A percentile compares a stretch with the other conserved stretches of the same genome.
phyloP scores from a whole-genome alignment of 2,329 filamentous ascomycete genomes.

The Paecilomyces variotii region DNA sequence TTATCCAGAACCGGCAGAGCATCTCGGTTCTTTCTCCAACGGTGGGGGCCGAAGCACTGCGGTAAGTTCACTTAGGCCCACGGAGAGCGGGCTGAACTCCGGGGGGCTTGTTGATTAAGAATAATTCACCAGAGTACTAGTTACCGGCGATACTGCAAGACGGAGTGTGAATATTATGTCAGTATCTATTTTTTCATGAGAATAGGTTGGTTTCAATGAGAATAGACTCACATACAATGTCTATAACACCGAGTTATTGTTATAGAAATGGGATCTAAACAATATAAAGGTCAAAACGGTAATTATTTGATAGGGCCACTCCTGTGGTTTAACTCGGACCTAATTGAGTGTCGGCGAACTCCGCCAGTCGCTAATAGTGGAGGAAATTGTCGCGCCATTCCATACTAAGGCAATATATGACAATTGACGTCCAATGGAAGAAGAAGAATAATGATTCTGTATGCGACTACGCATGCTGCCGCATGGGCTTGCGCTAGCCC shows the following conservation, averaged over 20 bases:
- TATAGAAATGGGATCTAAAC: not conserved
- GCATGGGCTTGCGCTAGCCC: not conserved
- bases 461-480: not conserved
- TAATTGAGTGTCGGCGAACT: not conserved
- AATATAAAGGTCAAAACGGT: not conserved
- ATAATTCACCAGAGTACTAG: not conserved
- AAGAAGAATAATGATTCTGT: not conserved
- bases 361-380: not conserved
- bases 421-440: not conserved
- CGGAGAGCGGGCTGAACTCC: not conserved
- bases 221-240: not conserved
- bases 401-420: not conserved
- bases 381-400: not conserved
- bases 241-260: not conserved
- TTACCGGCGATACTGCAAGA: not conserved
- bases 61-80: not conserved
- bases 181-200: too few relatives aligned
- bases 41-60: not conserved
- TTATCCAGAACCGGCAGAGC: constrained; percentile 3
- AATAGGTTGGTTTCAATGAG: too few relatives aligned
- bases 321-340: not conserved
- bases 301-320: not conserved
- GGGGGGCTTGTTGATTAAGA: not conserved
- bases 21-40: not conserved
- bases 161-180: not conserved